A percentile compares a stretch with the other conserved stretches of the same genome.
Evolutionary conservation across 352 stramenopile genomes (phyloP).

Genomic region (Pythium dissimile): DNA sequence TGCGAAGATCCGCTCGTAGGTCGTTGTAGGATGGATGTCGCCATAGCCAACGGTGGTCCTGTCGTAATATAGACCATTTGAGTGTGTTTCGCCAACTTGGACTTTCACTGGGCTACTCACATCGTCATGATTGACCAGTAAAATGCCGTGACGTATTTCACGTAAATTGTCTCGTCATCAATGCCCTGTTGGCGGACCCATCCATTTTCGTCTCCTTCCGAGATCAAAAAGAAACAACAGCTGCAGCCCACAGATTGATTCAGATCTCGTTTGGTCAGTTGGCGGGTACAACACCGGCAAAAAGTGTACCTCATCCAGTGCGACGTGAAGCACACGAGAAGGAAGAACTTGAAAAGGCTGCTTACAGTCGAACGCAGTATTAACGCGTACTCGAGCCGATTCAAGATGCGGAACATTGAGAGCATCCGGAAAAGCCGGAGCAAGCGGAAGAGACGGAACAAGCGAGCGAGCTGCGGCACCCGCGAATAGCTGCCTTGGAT

Average conservation of each 20-base stretch:
- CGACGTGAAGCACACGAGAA: slow-evolving; percentile 76
- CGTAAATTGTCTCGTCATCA: slow-evolving; percentile 35
- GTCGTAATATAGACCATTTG: neutral
- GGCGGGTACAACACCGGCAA: neutral
- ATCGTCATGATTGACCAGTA: slow-evolving; percentile 83
- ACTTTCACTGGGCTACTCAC: slow-evolving; percentile 12
- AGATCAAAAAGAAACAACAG: slow-evolving; percentile 64
- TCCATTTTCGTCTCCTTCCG: slow-evolving; percentile 37
- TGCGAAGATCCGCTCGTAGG: slow-evolving; percentile 59
- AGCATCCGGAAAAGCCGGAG: slow-evolving; percentile 62
- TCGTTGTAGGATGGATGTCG: slow-evolving; percentile 50
- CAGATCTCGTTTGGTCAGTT: no score
- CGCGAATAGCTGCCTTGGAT: slow-evolving; percentile 56
- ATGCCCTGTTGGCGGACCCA: slow-evolving; percentile 43
- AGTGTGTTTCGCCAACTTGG: neutral
- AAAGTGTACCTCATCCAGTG: slow-evolving; percentile 63
- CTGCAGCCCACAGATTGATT: slow-evolving; percentile 18
- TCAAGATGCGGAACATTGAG: slow-evolving; percentile 70
- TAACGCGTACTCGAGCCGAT: slow-evolving; percentile 65
- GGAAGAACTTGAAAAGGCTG: slow-evolving; percentile 75
- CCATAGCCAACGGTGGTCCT: slow-evolving; percentile 72
- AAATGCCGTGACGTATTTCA: slow-evolving; percentile 58
- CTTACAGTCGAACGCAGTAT: slow-evolving; percentile 72
- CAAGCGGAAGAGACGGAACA: slow-evolving; percentile 66
- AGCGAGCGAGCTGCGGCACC: slow-evolving; percentile 50